Conservation (phyloP, 2,329 filamentous ascomycete genomes). For the Tolypocladium ovalisporum region DNA sequence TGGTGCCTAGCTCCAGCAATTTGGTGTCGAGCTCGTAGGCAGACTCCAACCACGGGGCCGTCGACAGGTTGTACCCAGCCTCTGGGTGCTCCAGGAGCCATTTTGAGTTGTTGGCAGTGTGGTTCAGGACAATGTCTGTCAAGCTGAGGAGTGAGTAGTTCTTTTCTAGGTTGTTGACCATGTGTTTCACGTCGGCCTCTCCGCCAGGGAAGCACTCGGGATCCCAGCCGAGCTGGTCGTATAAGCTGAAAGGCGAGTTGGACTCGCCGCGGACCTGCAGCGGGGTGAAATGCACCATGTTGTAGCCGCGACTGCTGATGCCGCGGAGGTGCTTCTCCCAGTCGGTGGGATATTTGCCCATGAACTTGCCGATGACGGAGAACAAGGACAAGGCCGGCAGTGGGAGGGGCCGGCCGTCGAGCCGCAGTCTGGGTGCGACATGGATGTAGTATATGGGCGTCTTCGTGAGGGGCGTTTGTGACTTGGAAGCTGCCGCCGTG, state of each 20-base stretch:
- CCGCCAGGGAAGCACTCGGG: conserved; percentile 71
- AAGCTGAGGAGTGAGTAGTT: conserved; percentile 77
- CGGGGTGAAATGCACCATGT: conserved; percentile 98
- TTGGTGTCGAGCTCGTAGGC: conserved; percentile 51
- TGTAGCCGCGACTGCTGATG: conserved; percentile 87
- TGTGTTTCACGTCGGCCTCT: conserved; percentile 65
- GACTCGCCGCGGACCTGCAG: conserved; percentile 80
- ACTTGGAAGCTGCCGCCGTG: conserved; percentile 10
- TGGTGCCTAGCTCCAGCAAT: conserved; percentile 65
- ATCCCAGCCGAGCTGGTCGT: conserved; percentile 85
- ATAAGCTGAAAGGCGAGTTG: conserved; percentile 95
- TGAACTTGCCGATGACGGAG: conserved; percentile 94
- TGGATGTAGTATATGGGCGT: conserved; percentile 86
- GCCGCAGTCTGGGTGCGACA: conserved; percentile 69
- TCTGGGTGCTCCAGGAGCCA: conserved; percentile 95
- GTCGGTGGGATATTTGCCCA: conserved; percentile 82
- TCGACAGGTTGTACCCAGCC: conserved; percentile 86
- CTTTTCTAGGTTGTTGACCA: conserved; percentile 73
- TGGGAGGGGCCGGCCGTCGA: conserved; percentile 66
- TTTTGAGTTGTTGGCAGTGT: conserved; percentile 89
- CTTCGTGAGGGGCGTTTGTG: conserved; percentile 41
- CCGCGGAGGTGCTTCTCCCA: conserved; percentile 85
- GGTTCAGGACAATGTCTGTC: conserved; percentile 96
- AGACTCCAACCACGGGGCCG: conserved; percentile 66
- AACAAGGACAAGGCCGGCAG: conserved; percentile 83